Evolutionary conservation across 169 alveolate species (phyloP).

Genomic region (Plasmodium coatneyi): DNA sequence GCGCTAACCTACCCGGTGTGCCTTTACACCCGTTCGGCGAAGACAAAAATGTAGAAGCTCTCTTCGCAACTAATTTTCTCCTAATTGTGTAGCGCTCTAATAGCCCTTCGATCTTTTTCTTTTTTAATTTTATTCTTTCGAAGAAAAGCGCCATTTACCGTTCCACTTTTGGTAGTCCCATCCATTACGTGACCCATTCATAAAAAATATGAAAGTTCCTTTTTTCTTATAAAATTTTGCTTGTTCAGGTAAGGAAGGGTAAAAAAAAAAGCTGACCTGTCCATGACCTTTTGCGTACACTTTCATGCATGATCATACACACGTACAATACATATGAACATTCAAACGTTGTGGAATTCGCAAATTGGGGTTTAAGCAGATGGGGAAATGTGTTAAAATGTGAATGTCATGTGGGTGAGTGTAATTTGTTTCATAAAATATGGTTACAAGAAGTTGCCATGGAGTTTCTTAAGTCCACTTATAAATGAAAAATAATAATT

Average conservation of each 20-base stretch:
- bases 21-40: neutral
- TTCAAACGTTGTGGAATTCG: neutral
- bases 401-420: neutral
- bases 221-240: slow-evolving; percentile 10
- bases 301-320: neutral
- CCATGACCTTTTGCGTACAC: neutral
- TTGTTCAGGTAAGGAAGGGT: neutral
- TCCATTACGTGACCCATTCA: slow-evolving; percentile 34
- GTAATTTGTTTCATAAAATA: neutral
- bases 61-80: neutral
- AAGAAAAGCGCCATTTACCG: neutral
- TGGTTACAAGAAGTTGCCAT: neutral
- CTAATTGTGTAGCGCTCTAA: slow-evolving; percentile 2
- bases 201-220: neutral
- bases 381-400: slow-evolving; percentile 3
- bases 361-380: neutral
- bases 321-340: neutral
- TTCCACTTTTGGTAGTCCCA: slow-evolving; percentile 12
- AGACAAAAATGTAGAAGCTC: neutral
- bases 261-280: neutral
- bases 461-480: neutral
- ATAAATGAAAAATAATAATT: neutral
- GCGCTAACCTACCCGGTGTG: neutral
- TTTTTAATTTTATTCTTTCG: slow-evolving; percentile 14
- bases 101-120: neutral